Conservation (phyloP, 2,329 filamentous ascomycete species). For the Fusarium sp. region DNA sequence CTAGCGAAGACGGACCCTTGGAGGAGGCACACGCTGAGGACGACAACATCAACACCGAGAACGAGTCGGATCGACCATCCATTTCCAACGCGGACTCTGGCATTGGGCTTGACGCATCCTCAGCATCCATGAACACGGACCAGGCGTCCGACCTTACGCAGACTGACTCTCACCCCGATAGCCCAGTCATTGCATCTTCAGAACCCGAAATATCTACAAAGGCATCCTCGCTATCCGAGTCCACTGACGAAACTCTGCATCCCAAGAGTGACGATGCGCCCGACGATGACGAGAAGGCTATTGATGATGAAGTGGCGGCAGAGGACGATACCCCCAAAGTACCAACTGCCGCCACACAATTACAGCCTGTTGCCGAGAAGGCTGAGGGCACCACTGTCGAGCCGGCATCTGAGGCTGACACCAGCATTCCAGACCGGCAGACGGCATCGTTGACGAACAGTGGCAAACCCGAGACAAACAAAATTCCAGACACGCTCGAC, state of each 20-base stretch:
- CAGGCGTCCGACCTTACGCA: constrained; percentile 58
- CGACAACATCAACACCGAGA: constrained; percentile 29
- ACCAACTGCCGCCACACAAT: constrained; percentile 6
- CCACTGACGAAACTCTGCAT: constrained; percentile 68
- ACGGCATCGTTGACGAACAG: constrained; percentile 12
- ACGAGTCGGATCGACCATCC: constrained; percentile 41
- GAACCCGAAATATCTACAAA: constrained; percentile 70
- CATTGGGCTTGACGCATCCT: constrained; percentile 60
- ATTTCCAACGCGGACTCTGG: constrained; percentile 65
- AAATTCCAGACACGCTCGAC: constrained; percentile 28
- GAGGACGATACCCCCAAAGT: not conserved
- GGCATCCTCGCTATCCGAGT: constrained; percentile 72
- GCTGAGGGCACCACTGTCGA: constrained; percentile 9
- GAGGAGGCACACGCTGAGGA: constrained; percentile 39
- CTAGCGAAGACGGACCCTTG: constrained; percentile 34
- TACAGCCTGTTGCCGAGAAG: constrained; percentile 4
- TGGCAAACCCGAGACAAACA: constrained; percentile 25
- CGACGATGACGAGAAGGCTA: constrained; percentile 31
- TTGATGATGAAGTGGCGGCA: constrained; percentile 9
- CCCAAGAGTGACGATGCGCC: constrained; percentile 43
- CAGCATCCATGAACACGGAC: constrained; percentile 57
- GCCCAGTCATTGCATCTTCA: constrained; percentile 63
- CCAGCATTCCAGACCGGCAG: constrained; percentile 28
- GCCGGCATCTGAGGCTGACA: constrained; percentile 35
- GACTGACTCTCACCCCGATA: constrained; percentile 68